Conservation (phyloP, 208 protist genomes). For the Angomonas ambiguus region DNA sequence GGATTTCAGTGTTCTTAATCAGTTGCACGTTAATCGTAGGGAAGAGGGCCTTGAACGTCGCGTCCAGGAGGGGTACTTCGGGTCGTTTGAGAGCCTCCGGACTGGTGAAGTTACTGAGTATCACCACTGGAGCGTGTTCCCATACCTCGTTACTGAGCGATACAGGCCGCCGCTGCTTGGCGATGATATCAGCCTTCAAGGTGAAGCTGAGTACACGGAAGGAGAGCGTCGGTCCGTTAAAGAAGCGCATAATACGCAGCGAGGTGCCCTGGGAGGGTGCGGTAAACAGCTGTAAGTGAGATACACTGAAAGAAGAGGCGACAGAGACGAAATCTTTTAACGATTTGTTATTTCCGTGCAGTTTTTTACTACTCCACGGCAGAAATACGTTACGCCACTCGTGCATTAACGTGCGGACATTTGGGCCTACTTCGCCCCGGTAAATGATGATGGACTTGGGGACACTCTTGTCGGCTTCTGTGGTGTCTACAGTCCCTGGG, state of each 20-base stretch:
- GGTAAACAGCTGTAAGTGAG: constrained; percentile 87
- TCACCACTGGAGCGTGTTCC: constrained; percentile 84
- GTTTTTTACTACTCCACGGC: constrained; percentile 87
- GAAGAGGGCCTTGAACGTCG: constrained; percentile 84
- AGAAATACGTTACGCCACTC: constrained; percentile 89
- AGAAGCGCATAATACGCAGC: constrained; percentile 88
- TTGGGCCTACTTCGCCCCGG: constrained; percentile 73
- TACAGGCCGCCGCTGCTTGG: constrained; percentile 64
- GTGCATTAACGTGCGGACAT: constrained; percentile 83
- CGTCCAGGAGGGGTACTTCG: constrained; percentile 77
- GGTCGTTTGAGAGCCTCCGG: constrained; percentile 50
- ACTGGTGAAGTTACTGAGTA: constrained; percentile 91
- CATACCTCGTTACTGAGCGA: constrained; percentile 55
- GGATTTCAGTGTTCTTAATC: constrained; percentile 75
- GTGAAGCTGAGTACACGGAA: constrained; percentile 88
- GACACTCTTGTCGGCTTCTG: constrained; percentile 79
- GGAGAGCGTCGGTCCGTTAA: constrained; percentile 85
- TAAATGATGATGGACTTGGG: constrained; percentile 92
- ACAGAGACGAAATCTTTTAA: constrained; percentile 86
- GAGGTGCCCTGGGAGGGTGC: constrained; percentile 75
- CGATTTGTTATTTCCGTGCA: constrained; percentile 86
- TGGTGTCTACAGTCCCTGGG: constrained; percentile 78
- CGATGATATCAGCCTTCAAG: constrained; percentile 75
- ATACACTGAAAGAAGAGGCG: constrained; percentile 74
- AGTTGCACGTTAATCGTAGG: constrained; percentile 77